Evolutionary conservation across 129 eudicot genomes (phyloP), one percentile per base, ranked within the genome.

Genomic region (Saussurea involucrata): DNA sequence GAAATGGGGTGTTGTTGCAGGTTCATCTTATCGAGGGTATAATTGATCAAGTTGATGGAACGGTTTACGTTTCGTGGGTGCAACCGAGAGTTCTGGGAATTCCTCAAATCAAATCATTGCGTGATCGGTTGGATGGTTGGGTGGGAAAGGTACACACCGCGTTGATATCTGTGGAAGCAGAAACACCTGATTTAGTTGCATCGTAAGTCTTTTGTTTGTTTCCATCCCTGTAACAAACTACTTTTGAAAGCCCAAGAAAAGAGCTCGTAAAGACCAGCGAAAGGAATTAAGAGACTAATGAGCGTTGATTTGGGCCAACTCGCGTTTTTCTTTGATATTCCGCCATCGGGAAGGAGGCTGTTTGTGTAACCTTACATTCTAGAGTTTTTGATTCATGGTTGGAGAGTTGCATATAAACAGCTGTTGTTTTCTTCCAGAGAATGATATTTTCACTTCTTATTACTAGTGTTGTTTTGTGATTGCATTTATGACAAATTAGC

Each of bases 21-120:
- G 98, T 90, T 83, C 97, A 90, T 87, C 89, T 93, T 69, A 93
- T 93, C 0, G 97, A 93, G 88, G 98, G 98, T 27, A 89, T 91
- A 64, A 91, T 93, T 53, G 97, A 93, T 84, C 97, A 93, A 83
- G 97, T 93, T 24, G 98, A 93, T 29, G 97, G 96, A 44, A 93
- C 97, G 0, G 96, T 93, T 44, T 87, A 91, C 33, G 96, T 93
- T 7, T 93, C 98, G 0, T 93, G 98, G 98, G 98, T 93, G 69
- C 98, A 93, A 75, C 98, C 98, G 2, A 78, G 98, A 79, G 98
- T 93, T 74, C 66, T 93, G 85, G 98, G 97, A 8, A 87, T 93
- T 63, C 75, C 88, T 20, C 98, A 93, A 80, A 87, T 93, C 74
- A 90, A 87, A 64, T 86, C 98, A 3, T 78, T 93, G 85, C 90